Base-by-base conservation (phyloP, 768 basidiomycete species). In the Mycena crocata region DNA sequence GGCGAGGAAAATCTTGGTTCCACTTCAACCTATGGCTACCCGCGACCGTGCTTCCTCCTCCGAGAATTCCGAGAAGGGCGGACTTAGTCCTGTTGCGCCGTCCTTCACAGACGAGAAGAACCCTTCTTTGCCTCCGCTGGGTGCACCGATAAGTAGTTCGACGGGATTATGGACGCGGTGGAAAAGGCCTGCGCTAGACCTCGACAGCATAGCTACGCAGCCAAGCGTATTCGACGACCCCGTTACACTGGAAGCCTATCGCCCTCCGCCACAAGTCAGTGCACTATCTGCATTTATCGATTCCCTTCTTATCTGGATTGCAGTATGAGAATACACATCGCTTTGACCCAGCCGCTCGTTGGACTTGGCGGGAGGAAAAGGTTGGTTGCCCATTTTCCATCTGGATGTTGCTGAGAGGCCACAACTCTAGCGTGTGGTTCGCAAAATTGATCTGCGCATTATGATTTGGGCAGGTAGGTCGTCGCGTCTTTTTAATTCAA, bases 301-400 rank as follows among this genome's bases (percentile, higher is more conserved):
- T 26, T 24, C 8, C 15, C 23, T 26, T 62, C 13, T 51, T 52
- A 32, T 35, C 40, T 42, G 31, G 17, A 24, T 21, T n/a, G n/a
- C 35, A 52, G 57, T 90, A 87, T 62, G 89, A 91, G 76, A 90
- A 90, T 70, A 70, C 83, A 8, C 87, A 87, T 68, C 83, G 89
- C 2, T 91, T 93, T 70, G 87, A 92, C 72, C 86, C 88, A 2
- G 55, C 75, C 19, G 90, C 89, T 23, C 84, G 90, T 10, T 92
- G 91, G 90, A 91, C 90, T 12, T 90, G 86, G 85, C 73, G 87
- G 42, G 90, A 92, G 75, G 90, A 92, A 76, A 81, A 80, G 75
- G 85, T 86, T 60, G 57, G 81, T 68, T 9, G 26, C n/a, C 40
- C 23, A 40, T 49, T 42, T 12, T 24, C 26, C 44, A 32, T 5